Percentiles rank a stretch among this genome's conserved stretches.
Evolutionary conservation across 1,139 yeast species (phyloP).

Genomic region (Protomyces lactucae-debilis): DNA sequence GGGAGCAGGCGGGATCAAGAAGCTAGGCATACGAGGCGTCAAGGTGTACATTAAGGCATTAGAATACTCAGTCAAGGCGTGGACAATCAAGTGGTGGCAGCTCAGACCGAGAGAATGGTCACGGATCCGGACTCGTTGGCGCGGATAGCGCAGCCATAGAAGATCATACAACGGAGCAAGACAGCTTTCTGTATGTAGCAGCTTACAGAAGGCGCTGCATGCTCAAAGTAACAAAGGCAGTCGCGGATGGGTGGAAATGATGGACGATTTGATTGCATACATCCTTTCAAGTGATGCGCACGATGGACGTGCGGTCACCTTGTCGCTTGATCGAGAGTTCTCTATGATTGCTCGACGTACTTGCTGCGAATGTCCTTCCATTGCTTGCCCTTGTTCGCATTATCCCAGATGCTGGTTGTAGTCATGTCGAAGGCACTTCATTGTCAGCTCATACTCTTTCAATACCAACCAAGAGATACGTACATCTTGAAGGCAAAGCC

Average conservation of each 20-base stretch:
- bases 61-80: too few species aligned
- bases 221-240: neutral
- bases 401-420: constrained; percentile 77
- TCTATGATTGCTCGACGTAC: constrained; percentile 37
- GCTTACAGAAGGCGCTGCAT: too few species aligned
- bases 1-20: too few species aligned
- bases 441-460: too few species aligned
- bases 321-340: neutral
- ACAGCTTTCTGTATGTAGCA: too few species aligned
- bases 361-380: constrained; percentile 88
- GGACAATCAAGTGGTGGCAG: too few species aligned
- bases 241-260: neutral
- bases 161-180: too few species aligned
- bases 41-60: too few species aligned
- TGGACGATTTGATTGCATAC: neutral
- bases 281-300: neutral
- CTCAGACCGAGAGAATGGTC: too few species aligned
- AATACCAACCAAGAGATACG: constrained; percentile 30
- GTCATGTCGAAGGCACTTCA: constrained; percentile 62
- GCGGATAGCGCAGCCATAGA: too few species aligned
- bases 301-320: neutral
- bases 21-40: too few species aligned
- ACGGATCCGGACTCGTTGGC: too few species aligned
- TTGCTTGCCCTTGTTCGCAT: constrained; percentile 89
- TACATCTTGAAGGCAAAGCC: constrained; percentile 85